Evolutionary conservation across 1,139 yeast genomes (phyloP).

Genomic region (Suhomyces terraborum): DNA sequence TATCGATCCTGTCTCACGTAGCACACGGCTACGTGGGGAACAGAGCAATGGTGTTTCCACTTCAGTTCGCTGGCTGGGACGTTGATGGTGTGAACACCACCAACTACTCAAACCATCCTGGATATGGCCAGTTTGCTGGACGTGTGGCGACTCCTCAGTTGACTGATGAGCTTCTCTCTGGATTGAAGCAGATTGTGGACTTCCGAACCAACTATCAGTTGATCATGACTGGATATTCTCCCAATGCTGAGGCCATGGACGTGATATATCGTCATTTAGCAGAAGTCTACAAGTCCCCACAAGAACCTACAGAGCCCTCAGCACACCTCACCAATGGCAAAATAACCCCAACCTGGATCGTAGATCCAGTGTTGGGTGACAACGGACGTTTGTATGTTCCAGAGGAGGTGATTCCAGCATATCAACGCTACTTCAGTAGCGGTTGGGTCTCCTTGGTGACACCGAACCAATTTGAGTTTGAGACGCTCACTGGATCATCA

Average conservation of each 20-base stretch:
- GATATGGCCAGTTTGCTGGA: constrained; percentile 55
- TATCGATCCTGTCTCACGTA: constrained; percentile 72
- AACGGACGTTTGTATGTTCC: constrained; percentile 42
- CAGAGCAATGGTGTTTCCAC: constrained; percentile 59
- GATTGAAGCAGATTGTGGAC: constrained; percentile 27
- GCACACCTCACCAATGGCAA: background rate
- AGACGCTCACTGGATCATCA: constrained; percentile 29
- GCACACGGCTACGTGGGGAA: constrained; percentile 59
- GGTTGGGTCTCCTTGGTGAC: constrained; percentile 38
- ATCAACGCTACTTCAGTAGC: constrained; percentile 26
- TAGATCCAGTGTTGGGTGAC: constrained; percentile 47
- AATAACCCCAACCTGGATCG: constrained; percentile 25
- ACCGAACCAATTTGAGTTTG: constrained; percentile 47
- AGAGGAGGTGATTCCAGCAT: constrained; percentile 34
- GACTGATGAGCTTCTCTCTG: constrained; percentile 26
- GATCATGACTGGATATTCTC: constrained; percentile 72
- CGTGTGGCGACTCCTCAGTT: constrained; percentile 21
- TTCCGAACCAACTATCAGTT: constrained; percentile 51
- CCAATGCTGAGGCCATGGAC: constrained; percentile 54
- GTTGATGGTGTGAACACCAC: constrained; percentile 82
- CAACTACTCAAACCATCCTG: constrained; percentile 81
- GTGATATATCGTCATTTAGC: constrained; percentile 47
- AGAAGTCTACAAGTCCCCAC: constrained; percentile 20
- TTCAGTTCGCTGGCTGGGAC: constrained; percentile 80
- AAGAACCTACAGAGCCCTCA: constrained; percentile 17